phyloP scores from a whole-genome alignment of 495 filamentous ascomycete genomes.

The Lindgomyces ingoldianus region DNA sequence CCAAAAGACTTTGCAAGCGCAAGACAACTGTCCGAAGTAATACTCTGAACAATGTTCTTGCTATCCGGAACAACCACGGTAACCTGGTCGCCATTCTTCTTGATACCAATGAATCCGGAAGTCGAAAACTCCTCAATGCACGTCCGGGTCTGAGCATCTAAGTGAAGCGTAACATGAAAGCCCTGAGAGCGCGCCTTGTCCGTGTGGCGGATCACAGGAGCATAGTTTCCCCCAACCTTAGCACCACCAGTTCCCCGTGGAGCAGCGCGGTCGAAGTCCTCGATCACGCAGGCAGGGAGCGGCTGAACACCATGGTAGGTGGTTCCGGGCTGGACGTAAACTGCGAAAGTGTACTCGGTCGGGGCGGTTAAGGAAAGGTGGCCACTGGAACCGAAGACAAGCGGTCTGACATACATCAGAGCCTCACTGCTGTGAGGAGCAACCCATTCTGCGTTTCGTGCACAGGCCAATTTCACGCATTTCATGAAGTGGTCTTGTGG shows the following conservation, averaged over 20 bases:
- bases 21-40: constrained; percentile 39
- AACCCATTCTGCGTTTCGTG: constrained; percentile 49
- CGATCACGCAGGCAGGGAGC: constrained; percentile 50
- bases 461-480: constrained; percentile 46
- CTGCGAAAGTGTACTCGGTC: constrained; percentile 47
- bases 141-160: constrained; percentile 50
- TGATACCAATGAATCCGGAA: constrained; percentile 51
- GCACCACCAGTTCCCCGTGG: constrained; percentile 56
- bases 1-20: constrained; percentile 39
- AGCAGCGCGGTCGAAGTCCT: constrained; percentile 61
- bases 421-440: constrained; percentile 47
- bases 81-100: constrained; percentile 30
- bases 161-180: constrained; percentile 52
- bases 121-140: constrained; percentile 54
- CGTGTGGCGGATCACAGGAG: constrained; percentile 52
- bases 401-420: constrained; percentile 51
- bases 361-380: constrained; percentile 43
- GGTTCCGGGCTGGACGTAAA: constrained; percentile 48
- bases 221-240: constrained; percentile 64
- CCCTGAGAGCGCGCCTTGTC: constrained; percentile 48
- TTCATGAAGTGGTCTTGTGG: constrained; percentile 46
- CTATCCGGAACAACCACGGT: constrained; percentile 45
- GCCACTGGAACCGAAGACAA: constrained; percentile 48
- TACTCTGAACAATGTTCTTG: constrained; percentile 45
- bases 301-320: constrained; percentile 47